A percentile compares a stretch with the other conserved stretches of the same genome.
Conservation (phyloP, 768 basidiomycete species). For the Xerocomellus amylosporus region DNA sequence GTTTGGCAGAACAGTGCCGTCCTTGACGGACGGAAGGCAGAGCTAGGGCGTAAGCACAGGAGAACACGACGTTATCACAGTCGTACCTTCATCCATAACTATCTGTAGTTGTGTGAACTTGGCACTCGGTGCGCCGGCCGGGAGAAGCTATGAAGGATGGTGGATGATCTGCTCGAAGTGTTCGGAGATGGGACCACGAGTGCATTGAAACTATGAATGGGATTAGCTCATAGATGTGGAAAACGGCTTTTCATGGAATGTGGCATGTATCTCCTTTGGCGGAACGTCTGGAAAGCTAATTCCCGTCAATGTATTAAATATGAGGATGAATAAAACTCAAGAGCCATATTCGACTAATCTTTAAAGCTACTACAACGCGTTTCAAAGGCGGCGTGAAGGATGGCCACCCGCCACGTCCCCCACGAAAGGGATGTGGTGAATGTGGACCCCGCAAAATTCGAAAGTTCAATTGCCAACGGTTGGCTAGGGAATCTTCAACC, state of each 20-base stretch:
- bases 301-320: background rate
- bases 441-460: background rate
- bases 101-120: background rate
- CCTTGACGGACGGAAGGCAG: background rate
- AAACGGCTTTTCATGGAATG: background rate
- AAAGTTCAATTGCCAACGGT: background rate
- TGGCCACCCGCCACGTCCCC: background rate
- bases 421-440: background rate
- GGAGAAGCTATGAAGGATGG: background rate
- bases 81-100: background rate
- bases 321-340: background rate
- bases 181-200: background rate
- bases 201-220: background rate
- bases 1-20: conserved; percentile 1
- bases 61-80: background rate
- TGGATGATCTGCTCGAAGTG: background rate
- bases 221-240: background rate
- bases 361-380: background rate
- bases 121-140: background rate
- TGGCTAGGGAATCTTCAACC: background rate
- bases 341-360: background rate
- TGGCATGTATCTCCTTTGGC: background rate
- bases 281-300: background rate
- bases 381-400: background rate
- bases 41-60: background rate